Base-by-base conservation (phyloP, 2,329 filamentous ascomycete genomes). In the Didymosphaeria variabile region DNA sequence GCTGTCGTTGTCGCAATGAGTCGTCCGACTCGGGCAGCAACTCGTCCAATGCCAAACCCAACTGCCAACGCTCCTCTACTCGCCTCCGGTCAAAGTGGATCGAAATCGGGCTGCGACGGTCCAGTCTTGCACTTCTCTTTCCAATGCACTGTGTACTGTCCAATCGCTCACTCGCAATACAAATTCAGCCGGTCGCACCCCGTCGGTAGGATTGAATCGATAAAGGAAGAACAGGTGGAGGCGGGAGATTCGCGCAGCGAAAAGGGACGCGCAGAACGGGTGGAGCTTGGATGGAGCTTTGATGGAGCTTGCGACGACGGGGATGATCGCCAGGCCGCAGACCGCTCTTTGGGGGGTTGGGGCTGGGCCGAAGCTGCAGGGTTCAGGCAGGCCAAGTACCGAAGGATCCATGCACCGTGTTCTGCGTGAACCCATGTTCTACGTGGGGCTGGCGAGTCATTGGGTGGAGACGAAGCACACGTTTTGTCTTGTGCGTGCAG, bases 311-410 rank as follows among this genome's bases (percentile, higher is more conserved):
- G 46, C 29, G 57, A 60, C 52, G 55, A 51, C 47, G 52, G 54
- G 58, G 23, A 47, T 53, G 58, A 47, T 46, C 42, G 53, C 42
- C 53, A 55, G 38, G 56, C 50, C 34, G 19, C 62, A 57, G 66
- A 68, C 66, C 66, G 64, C 64, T 63, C 53, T 62, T 68, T 64
- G 58, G 58, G 62, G 59, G 63, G 61, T 40, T 56, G 49, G 60
- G 52, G n/a, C 52, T 40, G 17, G 38, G 38, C 38, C 26, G 26
- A 29, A 29, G 58, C 56, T 59, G 60, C 60, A 60, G 54, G 31
- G 51, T 52, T 36, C 58, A 32, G 52, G 26, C 53, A 10, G 23
- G 58, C 58, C 58, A 59, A 58, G 60, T 23, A n/a, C 55, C 45
- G 23, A 40, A 31, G 45, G 45, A 42, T 44, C 36, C 58, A 60